Conservation (phyloP, 2,329 filamentous ascomycete species). For the Sarocladiaceae sp. region DNA sequence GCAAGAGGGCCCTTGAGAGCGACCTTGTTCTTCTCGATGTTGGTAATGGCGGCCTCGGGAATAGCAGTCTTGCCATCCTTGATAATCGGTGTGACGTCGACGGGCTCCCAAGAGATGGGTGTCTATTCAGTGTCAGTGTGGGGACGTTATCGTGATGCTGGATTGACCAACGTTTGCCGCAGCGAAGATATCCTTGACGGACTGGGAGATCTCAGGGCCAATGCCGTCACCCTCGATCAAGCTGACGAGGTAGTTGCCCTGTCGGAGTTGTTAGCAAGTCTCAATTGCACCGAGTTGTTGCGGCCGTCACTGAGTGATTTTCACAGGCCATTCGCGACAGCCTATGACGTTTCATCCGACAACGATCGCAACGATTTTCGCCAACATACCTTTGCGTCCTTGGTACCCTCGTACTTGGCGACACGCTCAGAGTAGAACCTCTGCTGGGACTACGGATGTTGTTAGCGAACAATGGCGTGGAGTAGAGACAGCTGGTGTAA, state of each 20-base stretch:
- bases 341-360: conserved; percentile 11
- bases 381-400: conserved; percentile 73
- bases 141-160: conserved; percentile 7
- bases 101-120: conserved; percentile 93
- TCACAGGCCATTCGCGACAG: conserved; percentile 16
- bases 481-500: background rate
- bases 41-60: conserved; percentile 85
- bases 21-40: conserved; percentile 91
- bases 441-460: conserved; percentile 39
- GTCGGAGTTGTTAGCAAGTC: conserved; percentile 12
- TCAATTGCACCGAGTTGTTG: background rate
- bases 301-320: conserved; percentile 34
- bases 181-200: conserved; percentile 97
- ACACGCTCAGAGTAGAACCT: conserved; percentile 66
- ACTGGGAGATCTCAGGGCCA: conserved; percentile 93
- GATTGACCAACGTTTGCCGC: conserved; percentile 71
- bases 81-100: conserved; percentile 89
- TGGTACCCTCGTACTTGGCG: conserved; percentile 88
- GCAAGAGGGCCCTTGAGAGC: conserved; percentile 97
- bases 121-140: conserved; percentile 45
- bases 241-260: conserved; percentile 94
- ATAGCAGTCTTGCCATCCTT: conserved; percentile 96
- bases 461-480: conserved; percentile 11
- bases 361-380: conserved; percentile 8
- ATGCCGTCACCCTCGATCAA: conserved; percentile 99